Percentiles rank a stretch among this genome's conserved stretches.
Evolutionary conservation across 2,329 filamentous ascomycete genomes (phyloP).

Genomic region (Talaromyces marneffei): DNA sequence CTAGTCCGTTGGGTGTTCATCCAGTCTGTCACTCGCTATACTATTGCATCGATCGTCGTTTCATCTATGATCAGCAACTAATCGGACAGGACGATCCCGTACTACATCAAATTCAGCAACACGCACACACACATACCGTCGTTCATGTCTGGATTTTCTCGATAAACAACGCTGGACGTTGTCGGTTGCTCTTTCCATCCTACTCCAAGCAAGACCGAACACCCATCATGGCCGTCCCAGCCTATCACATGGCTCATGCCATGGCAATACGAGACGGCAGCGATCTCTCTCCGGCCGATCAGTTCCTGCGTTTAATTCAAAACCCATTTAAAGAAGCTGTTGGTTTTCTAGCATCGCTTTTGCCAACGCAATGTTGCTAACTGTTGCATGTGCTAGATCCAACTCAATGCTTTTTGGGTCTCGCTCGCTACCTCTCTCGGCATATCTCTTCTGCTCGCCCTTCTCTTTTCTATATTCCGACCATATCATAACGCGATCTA

Average conservation of each 20-base stretch:
- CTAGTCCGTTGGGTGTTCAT: neutral
- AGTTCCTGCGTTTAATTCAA: conserved; percentile 41
- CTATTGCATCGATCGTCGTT: neutral
- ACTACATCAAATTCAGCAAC: neutral
- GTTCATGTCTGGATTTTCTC: neutral
- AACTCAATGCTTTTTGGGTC: conserved; percentile 62
- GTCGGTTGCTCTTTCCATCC: neutral
- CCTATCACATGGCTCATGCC: neutral
- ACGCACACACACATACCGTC: neutral
- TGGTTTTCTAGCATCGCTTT: conserved; percentile 32
- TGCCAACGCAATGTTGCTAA: conserved; percentile 38
- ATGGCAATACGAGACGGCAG: conserved; percentile 1
- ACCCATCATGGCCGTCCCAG: neutral
- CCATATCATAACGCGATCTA: conserved; percentile 91
- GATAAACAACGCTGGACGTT: conserved; percentile 3
- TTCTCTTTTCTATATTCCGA: conserved; percentile 81
- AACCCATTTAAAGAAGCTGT: conserved; percentile 42
- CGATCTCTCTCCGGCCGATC: conserved; percentile 23
- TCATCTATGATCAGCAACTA: neutral
- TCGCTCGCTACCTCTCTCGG: conserved; percentile 75
- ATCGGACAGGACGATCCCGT: neutral
- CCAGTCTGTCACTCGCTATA: neutral
- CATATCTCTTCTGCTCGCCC: conserved; percentile 65
- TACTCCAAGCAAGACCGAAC: neutral
- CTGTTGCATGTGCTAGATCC: conserved; percentile 39